Percentiles rank a stretch among this genome's conserved stretches.
These are phyloP conservation scores for Fusarium stilboides DNA, from an alignment of 2,329 filamentous ascomycete genomes.

Conservation along the genomic window DNA sequence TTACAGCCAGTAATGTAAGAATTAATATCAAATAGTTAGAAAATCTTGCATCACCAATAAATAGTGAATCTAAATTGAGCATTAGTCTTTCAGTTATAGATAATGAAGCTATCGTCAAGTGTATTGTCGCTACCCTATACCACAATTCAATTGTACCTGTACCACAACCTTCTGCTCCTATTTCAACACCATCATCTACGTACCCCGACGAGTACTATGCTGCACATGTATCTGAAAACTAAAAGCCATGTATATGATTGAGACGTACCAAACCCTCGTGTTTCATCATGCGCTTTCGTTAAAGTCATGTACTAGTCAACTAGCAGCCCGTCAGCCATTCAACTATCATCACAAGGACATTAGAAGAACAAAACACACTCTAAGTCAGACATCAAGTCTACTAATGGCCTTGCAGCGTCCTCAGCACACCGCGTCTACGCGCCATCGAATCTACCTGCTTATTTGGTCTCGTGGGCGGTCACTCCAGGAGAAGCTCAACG, in stretches of 20 bases:
- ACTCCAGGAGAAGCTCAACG: slow-evolving; percentile 31
- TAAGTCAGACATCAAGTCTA: neutral
- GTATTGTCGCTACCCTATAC: neutral
- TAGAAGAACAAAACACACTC: slow-evolving; percentile 1
- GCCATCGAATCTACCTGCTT: neutral
- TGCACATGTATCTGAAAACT: neutral
- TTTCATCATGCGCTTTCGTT: slow-evolving; percentile 35
- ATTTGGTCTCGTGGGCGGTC: slow-evolving; percentile 11
- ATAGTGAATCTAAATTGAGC: too few species aligned
- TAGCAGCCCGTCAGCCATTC: neutral
- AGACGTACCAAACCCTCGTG: neutral
- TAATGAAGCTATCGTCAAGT: neutral
- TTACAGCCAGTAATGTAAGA: too few species aligned
- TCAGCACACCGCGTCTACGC: slow-evolving; percentile 19
- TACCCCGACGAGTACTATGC: neutral
- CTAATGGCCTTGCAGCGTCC: slow-evolving; percentile 1
- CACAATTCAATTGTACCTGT: neutral
- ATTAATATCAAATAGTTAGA: too few species aligned
- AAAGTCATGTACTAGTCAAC: neutral
- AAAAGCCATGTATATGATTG: neutral
- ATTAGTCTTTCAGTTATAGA: too few species aligned
- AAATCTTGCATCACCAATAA: too few species aligned
- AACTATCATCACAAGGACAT: neutral
- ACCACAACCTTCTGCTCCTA: neutral
- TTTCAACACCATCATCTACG: neutral